These are phyloP conservation scores for Phragmites australis DNA, from an alignment of 176 grass and related monocot genomes.

Conservation along the genomic window DNA sequence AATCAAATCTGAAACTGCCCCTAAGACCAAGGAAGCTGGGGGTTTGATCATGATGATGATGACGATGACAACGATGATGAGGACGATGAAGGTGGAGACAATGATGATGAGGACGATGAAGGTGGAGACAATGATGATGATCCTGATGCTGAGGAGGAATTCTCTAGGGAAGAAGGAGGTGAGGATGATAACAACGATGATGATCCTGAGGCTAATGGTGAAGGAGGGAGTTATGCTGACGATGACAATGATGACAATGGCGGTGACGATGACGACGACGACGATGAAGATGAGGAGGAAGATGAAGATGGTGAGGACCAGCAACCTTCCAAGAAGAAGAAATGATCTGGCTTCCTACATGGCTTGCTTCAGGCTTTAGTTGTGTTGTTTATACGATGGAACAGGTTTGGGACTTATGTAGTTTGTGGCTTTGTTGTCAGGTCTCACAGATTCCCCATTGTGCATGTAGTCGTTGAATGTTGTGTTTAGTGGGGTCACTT, in stretches of 20 bases:
- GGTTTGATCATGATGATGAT: constrained; percentile 60
- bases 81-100: constrained; percentile 38
- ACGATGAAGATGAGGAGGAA: constrained; percentile 44
- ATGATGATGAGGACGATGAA: constrained; percentile 63
- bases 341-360: constrained; percentile 48
- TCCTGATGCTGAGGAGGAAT: constrained; percentile 57
- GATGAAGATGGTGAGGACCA: constrained; percentile 62
- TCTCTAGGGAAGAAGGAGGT: constrained; percentile 48
- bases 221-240: neutral
- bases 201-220: neutral
- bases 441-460: constrained; percentile 43
- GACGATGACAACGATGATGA: constrained; percentile 53
- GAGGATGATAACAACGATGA: constrained; percentile 44
- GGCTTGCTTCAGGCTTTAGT: constrained; percentile 43
- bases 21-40: constrained; percentile 68
- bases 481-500: constrained; percentile 31
- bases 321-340: constrained; percentile 82
- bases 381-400: constrained; percentile 51
- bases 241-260: constrained; percentile 30
- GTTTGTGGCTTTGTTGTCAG: constrained; percentile 36
- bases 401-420: constrained; percentile 40
- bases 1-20: constrained; percentile 44
- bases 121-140: constrained; percentile 56
- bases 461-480: constrained; percentile 37
- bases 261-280: constrained; percentile 47